These are phyloP conservation scores for Botrytis aclada DNA, from an alignment of 2,329 filamentous ascomycete species.

Conservation along the genomic window DNA sequence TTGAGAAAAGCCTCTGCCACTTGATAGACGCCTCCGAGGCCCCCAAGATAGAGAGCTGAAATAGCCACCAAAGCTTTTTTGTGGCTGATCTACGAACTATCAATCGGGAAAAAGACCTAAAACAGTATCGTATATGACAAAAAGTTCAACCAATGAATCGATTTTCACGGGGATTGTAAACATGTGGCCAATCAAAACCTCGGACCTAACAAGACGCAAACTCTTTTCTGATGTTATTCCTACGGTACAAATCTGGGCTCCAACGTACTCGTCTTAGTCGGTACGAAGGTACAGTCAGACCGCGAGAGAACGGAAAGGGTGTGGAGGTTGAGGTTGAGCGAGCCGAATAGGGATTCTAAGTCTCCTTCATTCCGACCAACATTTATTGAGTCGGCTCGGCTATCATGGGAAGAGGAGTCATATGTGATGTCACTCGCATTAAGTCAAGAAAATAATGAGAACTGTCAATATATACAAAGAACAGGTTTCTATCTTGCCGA, in stretches of 20 bases:
- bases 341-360: not conserved
- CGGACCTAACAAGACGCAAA: not conserved
- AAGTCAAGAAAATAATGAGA: not conserved
- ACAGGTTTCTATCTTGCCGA: not conserved
- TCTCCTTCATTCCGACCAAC: not conserved
- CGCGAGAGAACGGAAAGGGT: not conserved
- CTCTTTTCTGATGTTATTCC: not conserved
- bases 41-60: not conserved
- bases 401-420: not conserved
- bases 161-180: not conserved
- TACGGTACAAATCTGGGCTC: not conserved
- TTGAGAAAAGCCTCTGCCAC: not conserved
- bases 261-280: not conserved
- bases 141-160: not conserved
- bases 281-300: not conserved
- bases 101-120: not conserved
- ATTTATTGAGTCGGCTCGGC: not conserved
- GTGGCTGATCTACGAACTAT: constrained; percentile 7
- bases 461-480: not conserved
- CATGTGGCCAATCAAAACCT: not conserved
- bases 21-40: constrained; percentile 6
- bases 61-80: not conserved
- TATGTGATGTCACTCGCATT: not conserved
- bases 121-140: not conserved
- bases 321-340: not conserved